Evolutionary conservation across 768 basidiomycete species (phyloP), one percentile per base, ranked within the genome.

Genomic region (Imleria badia): DNA sequence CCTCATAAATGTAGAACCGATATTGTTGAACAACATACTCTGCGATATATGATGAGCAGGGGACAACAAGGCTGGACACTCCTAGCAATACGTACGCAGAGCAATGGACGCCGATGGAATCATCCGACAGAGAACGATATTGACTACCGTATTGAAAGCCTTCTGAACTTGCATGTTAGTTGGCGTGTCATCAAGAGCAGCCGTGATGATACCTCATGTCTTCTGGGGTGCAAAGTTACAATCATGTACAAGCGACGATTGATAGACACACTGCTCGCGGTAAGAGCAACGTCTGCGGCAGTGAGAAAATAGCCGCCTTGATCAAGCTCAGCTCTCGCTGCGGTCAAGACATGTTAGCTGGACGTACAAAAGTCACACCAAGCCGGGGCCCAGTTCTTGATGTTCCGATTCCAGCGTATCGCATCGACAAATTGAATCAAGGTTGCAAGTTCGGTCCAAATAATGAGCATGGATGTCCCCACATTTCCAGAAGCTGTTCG

Each of bases 361-460:
- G 11, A 64, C 80, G 54, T 48, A 83, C 83, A 72, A 43, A 84
- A 79, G 62, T 84, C 82, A 62, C 83, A 83, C 78, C 79, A 85
- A 9, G 73, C 69, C 0, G 79, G 79, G 0, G 68, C 55, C 23
- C 55, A 52, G 56, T 76, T 66, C 2, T 55, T 55, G 22, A 61
- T 48, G 22, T 65, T 73, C 14, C 67, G 58, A 33, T 61, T 60
- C 76, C 76, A 80, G n/a, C 73, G 57, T 47, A 69, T 71, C 61
- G 61, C 73, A 59, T 77, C 75, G 39, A 72, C 61, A 38, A 74
- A 59, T 39, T 56, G 56, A 13, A 70, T 30, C 6, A 74, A 30
- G 42, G 66, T 69, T 2, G 47, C 52, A n/a, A 59, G 3, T 20
- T 54, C 61, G 2, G 61, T 64, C 76, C 75, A 76, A 5, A 63